Percentiles rank a stretch among this genome's conserved stretches.
Conservation (phyloP, 2,329 filamentous ascomycete genomes). For the Aspergillus clavatus region DNA sequence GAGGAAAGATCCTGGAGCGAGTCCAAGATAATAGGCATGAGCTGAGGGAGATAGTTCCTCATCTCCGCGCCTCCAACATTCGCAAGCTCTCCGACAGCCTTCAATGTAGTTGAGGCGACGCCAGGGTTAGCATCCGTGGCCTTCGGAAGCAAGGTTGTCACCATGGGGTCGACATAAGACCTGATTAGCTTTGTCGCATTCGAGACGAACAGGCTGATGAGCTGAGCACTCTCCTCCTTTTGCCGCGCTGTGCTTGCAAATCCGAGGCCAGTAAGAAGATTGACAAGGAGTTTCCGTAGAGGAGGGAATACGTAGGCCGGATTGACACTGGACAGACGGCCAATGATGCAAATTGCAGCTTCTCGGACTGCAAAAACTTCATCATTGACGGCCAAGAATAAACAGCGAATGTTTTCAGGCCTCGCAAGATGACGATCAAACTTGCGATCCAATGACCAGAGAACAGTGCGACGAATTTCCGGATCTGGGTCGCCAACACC, state of each 20-base stretch:
- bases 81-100: slow-evolving; percentile 89
- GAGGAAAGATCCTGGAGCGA: slow-evolving; percentile 93
- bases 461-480: slow-evolving; percentile 80
- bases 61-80: slow-evolving; percentile 93
- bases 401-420: slow-evolving; percentile 90
- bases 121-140: slow-evolving; percentile 78
- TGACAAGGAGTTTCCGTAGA: slow-evolving; percentile 87
- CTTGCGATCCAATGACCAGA: slow-evolving; percentile 82
- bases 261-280: slow-evolving; percentile 91
- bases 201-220: slow-evolving; percentile 86
- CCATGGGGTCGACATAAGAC: slow-evolving; percentile 95
- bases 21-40: slow-evolving; percentile 94
- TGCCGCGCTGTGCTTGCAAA: slow-evolving; percentile 91
- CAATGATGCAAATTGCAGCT: slow-evolving; percentile 93
- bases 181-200: slow-evolving; percentile 91
- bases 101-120: slow-evolving; percentile 90
- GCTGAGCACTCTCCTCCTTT: slow-evolving; percentile 92
- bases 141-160: slow-evolving; percentile 89
- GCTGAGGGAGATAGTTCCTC: slow-evolving; percentile 79
- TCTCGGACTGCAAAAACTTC: slow-evolving; percentile 89
- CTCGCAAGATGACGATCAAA: slow-evolving; percentile 97
- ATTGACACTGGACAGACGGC: slow-evolving; percentile 82
- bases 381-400: slow-evolving; percentile 94
- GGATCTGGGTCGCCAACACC: slow-evolving; percentile 88
- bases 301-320: slow-evolving; percentile 97